Base-by-base conservation (phyloP, 2,329 filamentous ascomycete species). In the Claviceps pazoutovae region DNA sequence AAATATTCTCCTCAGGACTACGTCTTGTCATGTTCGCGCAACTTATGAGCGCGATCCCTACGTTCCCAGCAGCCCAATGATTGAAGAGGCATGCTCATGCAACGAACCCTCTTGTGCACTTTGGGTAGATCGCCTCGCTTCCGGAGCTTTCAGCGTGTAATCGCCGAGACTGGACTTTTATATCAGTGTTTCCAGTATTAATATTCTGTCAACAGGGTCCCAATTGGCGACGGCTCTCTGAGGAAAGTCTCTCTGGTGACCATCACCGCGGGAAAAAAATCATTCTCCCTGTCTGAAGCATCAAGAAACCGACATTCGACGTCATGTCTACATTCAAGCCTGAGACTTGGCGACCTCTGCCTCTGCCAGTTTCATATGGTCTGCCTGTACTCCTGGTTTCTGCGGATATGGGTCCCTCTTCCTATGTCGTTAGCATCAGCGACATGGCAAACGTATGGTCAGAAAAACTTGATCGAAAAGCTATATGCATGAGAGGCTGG, bases 361-460 rank as follows among this genome's bases (percentile, higher is more conserved):
- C 64, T 16, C 48, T 58, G 19, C 45, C 48, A 19, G 43, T 30
- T 26, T 70, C 70, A 38, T 60, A 66, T 13, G 65, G 66, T 17
- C 58, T 81, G 5, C 84, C 84, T 11, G 70, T 75, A 39, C 72
- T 90, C 7, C 71, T 90, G 37, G 71, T 85, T 44, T 84, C 84
- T 55, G 70, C 76, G 19, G 61, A 65, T 30, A 80, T 84, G 59
- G 68, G 68, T 5, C 49, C 69, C 16, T 66, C 73, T 21, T 75
- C 79, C 11, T 90, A 90, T 67, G 74, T 69, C 2, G 63, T 90
- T 30, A 74, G 79, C 53, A 62, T 91, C 41, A 88, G 84, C 2
- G 86, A 91, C 62, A 72, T 89, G 54, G 81, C 77, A 61, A 77
- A 82, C 57, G 70, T 89, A n/a, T 93, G 86, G 86, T 68, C 71